phyloP scores from a whole-genome alignment of 805 yeast species.

The Teunomyces gatunensis region DNA sequence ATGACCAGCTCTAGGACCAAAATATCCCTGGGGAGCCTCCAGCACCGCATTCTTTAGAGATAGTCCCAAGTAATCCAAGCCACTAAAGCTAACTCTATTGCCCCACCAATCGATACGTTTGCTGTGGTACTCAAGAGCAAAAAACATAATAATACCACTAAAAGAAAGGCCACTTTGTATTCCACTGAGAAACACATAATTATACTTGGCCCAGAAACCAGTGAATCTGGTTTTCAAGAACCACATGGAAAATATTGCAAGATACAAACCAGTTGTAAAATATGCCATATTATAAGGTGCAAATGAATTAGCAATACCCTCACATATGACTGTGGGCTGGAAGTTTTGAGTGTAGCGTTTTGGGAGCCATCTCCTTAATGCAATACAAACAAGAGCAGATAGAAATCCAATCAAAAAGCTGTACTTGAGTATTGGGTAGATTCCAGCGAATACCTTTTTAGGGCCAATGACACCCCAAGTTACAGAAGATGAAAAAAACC shows the following conservation, averaged over 20 bases:
- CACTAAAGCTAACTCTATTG: neutral
- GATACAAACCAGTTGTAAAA: conserved; percentile 26
- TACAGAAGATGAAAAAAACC: conserved; percentile 52
- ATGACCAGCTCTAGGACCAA: conserved; percentile 31
- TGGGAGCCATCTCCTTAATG: conserved; percentile 12
- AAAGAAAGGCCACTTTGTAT: conserved; percentile 33
- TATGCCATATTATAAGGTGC: conserved; percentile 32
- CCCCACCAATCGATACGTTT: conserved; percentile 10
- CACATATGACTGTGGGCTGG: conserved; percentile 31
- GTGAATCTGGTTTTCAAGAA: conserved; percentile 21
- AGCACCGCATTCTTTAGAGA: conserved; percentile 15
- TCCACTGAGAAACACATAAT: conserved; percentile 25
- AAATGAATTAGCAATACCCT: conserved; percentile 22
- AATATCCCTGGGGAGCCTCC: conserved; percentile 31
- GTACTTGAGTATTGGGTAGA: conserved; percentile 30
- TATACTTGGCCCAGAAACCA: conserved; percentile 35
- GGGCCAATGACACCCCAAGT: conserved; percentile 66
- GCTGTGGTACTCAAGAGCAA: conserved; percentile 31
- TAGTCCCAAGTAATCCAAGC: neutral
- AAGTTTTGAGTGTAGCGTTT: conserved; percentile 20
- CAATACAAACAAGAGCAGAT: conserved; percentile 18
- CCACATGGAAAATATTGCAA: conserved; percentile 24
- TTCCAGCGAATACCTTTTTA: conserved; percentile 25
- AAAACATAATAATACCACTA: conserved; percentile 30
- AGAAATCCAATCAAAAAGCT: conserved; percentile 34